Conservation (phyloP, 1,284 basidiomycete species). For the Melampsora americana region DNA sequence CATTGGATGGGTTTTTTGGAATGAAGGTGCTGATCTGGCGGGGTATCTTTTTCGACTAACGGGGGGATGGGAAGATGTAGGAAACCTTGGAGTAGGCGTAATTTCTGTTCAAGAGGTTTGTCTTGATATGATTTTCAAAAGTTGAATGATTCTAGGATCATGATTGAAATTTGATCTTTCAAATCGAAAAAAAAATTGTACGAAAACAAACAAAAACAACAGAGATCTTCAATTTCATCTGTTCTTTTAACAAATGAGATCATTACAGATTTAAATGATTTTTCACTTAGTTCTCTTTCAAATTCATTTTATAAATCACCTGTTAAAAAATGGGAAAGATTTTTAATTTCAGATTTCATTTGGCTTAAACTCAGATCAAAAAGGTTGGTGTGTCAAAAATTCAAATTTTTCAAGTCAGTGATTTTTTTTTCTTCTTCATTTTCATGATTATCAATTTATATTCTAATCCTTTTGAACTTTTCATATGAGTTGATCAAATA, state of each 20-base stretch:
- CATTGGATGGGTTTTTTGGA: constrained; percentile 32
- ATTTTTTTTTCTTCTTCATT: too few species aligned
- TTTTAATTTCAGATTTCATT: neutral
- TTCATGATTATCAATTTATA: too few species aligned
- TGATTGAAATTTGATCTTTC: neutral
- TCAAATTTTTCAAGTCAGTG: neutral
- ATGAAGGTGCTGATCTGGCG: constrained; percentile 19
- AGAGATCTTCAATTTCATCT: neutral
- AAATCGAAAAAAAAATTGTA: too few species aligned
- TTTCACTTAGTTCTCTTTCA: neutral
- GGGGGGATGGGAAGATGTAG: neutral
- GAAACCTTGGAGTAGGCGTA: neutral
- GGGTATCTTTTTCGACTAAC: neutral
- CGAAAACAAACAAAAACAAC: neutral
- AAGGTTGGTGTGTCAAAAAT: neutral
- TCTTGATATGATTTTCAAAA: neutral
- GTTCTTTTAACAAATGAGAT: neutral
- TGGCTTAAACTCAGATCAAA: neutral
- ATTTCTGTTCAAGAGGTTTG: neutral
- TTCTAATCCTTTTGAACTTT: too few species aligned
- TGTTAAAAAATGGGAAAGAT: neutral
- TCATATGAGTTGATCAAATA: too few species aligned
- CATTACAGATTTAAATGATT: constrained; percentile 5
- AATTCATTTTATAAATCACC: neutral
- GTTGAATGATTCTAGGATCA: neutral